Evolutionary conservation across 768 basidiomycete genomes (phyloP), one percentile per base, ranked within the genome.

Genomic region (Leucocoprinus birnbaumii): DNA sequence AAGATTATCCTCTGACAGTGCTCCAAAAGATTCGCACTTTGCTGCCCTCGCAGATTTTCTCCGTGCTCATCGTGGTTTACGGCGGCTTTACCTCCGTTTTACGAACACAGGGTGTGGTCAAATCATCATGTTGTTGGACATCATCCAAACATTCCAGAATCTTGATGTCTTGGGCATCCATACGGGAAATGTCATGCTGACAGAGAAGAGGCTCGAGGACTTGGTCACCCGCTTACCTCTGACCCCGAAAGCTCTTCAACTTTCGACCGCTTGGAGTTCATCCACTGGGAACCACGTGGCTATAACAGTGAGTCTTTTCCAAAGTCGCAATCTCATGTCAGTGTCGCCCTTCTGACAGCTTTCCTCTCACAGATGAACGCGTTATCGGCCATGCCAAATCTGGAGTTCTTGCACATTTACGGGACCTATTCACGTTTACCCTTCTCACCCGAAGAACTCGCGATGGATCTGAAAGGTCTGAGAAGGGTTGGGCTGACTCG

Each of bases 141-240:
- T 63, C 14, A 61, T 74, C 13, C 54, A 56, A 34, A 59, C 62
- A 10, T 60, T 77, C 16, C 58, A 57, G 14, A 51, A 48, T 3
- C 62, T 77, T 19, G 68, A 72, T 37, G 72, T 72, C 22, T 60
- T 75, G 5, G 73, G 75, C 14, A 53, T 77, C n/a, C 71, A 75
- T 56, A 68, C 72, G 13, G 75, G 75, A 0, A 31, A 48, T 2
- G 63, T 65, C 25, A 41, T 48, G 43, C 62, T 74, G 25, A 41
- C 60, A 21, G 61, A 65, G 24, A 54, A 60, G 5, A 65, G 62
- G n/a, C 61, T 71, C 3, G 45, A 58, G 10, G 40, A 53, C 18
- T 56, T 75, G 3, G 63, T 65, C 11, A 58, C 58, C 6, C 48
- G 61, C 21, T 52, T 77, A 24, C 70, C 70, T 3, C 27, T 62